A percentile compares a stretch with the other conserved stretches of the same genome.
These are phyloP conservation scores for Cytospora piceae DNA, from an alignment of 2,329 filamentous ascomycete species.

Conservation along the genomic window DNA sequence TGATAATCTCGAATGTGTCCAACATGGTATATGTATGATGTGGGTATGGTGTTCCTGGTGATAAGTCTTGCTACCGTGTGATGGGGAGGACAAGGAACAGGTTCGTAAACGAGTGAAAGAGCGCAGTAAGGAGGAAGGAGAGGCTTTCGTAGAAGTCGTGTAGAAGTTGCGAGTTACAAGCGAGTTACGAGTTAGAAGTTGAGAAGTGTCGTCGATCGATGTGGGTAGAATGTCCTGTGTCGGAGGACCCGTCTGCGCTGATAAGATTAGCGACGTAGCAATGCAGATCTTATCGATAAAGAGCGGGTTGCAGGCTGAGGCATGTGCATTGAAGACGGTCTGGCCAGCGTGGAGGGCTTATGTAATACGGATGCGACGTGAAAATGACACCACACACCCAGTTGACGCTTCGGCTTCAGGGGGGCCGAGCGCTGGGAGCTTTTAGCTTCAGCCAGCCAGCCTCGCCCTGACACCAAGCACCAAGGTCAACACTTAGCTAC, in stretches of 20 bases:
- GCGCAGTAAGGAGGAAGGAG: not conserved
- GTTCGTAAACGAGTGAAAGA: not conserved
- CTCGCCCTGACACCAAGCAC: not conserved
- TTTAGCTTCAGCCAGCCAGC: not conserved
- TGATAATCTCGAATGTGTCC: constrained; percentile 95
- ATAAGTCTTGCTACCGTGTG: not conserved
- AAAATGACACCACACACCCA: constrained; percentile 15
- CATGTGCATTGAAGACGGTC: too few species aligned
- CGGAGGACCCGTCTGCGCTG: not conserved
- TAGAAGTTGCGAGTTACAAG: not conserved
- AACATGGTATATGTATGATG: constrained; percentile 63
- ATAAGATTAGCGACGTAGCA: not conserved
- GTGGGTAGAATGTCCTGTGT: constrained; percentile 7
- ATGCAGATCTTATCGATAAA: not conserved
- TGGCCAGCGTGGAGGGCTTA: not conserved
- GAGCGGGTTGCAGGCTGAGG: too few species aligned
- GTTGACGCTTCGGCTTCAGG: constrained; percentile 14
- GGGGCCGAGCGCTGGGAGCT: constrained; percentile 9
- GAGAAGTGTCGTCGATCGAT: not conserved
- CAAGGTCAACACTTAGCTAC: not conserved
- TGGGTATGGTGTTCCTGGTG: not conserved
- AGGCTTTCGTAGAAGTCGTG: not conserved
- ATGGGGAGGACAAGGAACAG: not conserved
- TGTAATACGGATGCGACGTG: not conserved
- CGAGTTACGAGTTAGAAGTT: not conserved